A percentile compares a stretch with the other conserved stretches of the same genome.
phyloP scores from a whole-genome alignment of 208 protist species.

The Tetramitus jugosus region DNA sequence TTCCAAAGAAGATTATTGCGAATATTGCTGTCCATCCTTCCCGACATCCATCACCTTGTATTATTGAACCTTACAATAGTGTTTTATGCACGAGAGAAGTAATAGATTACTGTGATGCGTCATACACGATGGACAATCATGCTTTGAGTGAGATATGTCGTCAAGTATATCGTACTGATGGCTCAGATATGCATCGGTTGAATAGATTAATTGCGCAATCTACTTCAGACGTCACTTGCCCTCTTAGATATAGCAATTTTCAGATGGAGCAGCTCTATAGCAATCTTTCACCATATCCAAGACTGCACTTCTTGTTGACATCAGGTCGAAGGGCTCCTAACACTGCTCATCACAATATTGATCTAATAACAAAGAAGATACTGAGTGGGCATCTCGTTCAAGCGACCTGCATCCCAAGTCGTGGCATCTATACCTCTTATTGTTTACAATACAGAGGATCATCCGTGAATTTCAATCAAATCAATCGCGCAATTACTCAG shows the following conservation, averaged over 20 bases:
- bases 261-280: slow-evolving; percentile 92
- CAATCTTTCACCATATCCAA: slow-evolving; percentile 92
- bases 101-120: slow-evolving; percentile 81
- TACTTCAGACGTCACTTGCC: slow-evolving; percentile 86
- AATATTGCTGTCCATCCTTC: slow-evolving; percentile 86
- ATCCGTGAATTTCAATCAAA: slow-evolving; percentile 92
- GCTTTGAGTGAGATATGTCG: slow-evolving; percentile 86
- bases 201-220: slow-evolving; percentile 90
- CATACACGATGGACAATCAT: slow-evolving; percentile 91
- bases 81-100: slow-evolving; percentile 87
- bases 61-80: slow-evolving; percentile 95
- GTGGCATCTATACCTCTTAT: slow-evolving; percentile 94
- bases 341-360: slow-evolving; percentile 80
- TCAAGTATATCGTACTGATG: slow-evolving; percentile 75
- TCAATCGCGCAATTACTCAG: slow-evolving; percentile 81
- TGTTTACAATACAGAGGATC: slow-evolving; percentile 94
- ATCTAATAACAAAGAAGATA: slow-evolving; percentile 82
- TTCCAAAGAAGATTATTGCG: slow-evolving; percentile 90
- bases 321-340: slow-evolving; percentile 67
- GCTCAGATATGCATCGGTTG: slow-evolving; percentile 87
- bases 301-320: slow-evolving; percentile 89
- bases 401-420: slow-evolving; percentile 84
- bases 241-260: slow-evolving; percentile 92
- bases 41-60: slow-evolving; percentile 82
- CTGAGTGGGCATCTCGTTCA: slow-evolving; percentile 82